Conservation (phyloP, 2,329 filamentous ascomycete genomes). For the Hypocreales sp. region DNA sequence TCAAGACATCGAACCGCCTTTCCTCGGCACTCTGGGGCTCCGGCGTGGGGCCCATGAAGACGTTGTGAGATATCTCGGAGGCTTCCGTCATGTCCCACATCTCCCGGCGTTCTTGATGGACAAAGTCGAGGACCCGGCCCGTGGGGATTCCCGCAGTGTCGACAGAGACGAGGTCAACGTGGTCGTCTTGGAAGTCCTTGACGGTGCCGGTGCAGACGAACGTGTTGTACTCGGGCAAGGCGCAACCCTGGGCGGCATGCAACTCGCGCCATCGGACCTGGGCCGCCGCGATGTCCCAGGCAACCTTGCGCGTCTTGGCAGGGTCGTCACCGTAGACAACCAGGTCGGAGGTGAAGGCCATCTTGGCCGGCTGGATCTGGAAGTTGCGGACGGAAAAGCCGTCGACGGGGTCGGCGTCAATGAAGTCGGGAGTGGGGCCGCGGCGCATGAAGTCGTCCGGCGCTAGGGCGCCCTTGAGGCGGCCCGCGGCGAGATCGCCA, state of each 20-base stretch:
- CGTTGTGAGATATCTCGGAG: conserved; percentile 76
- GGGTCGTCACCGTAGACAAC: conserved; percentile 74
- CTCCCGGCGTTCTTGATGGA: conserved; percentile 73
- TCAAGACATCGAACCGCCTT: conserved; percentile 61
- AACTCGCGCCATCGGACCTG: conserved; percentile 61
- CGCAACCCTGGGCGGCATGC: conserved; percentile 38
- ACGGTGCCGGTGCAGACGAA: conserved; percentile 59
- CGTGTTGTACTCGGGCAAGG: conserved; percentile 61
- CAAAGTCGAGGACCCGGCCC: conserved; percentile 73
- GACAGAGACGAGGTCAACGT: conserved; percentile 58
- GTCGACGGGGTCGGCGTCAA: conserved; percentile 72
- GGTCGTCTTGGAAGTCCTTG: conserved; percentile 51
- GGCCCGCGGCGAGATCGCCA: conserved; percentile 56
- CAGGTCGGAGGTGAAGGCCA: conserved; percentile 79
- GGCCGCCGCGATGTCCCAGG: conserved; percentile 55
- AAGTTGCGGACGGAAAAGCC: conserved; percentile 96
- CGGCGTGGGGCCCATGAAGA: conserved; percentile 80
- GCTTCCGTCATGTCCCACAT: conserved; percentile 90
- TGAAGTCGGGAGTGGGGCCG: conserved; percentile 41
- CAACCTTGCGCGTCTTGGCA: conserved; percentile 45
- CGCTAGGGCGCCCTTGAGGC: conserved; percentile 74
- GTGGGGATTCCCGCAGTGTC: conserved; percentile 58
- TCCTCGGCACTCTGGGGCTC: conserved; percentile 46
- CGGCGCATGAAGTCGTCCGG: conserved; percentile 62
- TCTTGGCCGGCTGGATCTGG: conserved; percentile 84